A percentile compares a stretch with the other conserved stretches of the same genome.
phyloP scores from a whole-genome alignment of 768 basidiomycete genomes.

The Russula olivacea region DNA sequence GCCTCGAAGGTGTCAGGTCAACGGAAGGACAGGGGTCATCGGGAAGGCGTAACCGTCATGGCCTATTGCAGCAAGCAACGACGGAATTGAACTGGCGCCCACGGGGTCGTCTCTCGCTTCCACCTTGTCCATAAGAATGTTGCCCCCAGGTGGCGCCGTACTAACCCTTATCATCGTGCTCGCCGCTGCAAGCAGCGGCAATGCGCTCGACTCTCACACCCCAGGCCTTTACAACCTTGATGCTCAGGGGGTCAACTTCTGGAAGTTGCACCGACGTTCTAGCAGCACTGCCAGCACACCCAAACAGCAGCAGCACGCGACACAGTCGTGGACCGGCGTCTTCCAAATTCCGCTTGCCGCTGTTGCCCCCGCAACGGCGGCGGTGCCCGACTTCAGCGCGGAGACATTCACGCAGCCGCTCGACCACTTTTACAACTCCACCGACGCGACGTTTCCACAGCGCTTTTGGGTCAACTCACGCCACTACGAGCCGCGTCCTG shows the following conservation, averaged over 20 bases:
- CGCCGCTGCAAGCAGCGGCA: not conserved
- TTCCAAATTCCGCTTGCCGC: not conserved
- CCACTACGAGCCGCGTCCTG: conserved; percentile 63
- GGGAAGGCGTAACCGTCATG: not conserved
- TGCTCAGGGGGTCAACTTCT: conserved; percentile 60
- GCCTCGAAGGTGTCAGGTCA: too few relatives aligned
- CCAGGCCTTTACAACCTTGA: conserved; percentile 30
- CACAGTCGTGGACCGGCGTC: not conserved
- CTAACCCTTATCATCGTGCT: not conserved
- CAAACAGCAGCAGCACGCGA: conserved; percentile 9
- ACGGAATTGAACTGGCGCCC: not conserved
- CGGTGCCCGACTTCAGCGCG: conserved; percentile 44
- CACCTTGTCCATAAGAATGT: not conserved
- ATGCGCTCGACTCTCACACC: not conserved
- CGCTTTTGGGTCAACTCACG: conserved; percentile 89
- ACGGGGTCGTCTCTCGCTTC: not conserved
- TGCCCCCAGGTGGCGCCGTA: not conserved
- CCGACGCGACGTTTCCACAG: conserved; percentile 66
- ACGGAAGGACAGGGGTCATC: too few relatives aligned
- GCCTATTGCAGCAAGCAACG: not conserved
- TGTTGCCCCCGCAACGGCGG: not conserved
- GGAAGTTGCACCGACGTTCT: conserved; percentile 39
- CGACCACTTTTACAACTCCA: conserved; percentile 63
- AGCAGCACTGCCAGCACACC: not conserved
- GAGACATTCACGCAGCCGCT: conserved; percentile 80